Conservation (phyloP, 805 yeast genomes). For the Zygosaccharomyces bisporus region DNA sequence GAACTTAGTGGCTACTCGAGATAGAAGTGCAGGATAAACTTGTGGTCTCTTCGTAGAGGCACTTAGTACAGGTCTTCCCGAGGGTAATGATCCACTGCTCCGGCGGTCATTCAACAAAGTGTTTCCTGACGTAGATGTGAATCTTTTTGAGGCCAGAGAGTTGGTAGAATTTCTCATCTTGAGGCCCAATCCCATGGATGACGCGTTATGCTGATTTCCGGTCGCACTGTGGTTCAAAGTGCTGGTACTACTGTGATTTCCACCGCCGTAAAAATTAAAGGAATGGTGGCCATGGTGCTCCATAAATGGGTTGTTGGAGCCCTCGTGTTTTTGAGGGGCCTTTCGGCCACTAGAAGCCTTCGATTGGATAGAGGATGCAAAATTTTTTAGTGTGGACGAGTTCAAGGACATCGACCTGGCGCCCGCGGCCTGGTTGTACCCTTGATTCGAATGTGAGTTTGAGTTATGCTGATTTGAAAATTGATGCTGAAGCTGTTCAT, state of each 20-base stretch:
- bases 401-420: conserved; percentile 37
- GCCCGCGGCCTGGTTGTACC: conserved; percentile 12
- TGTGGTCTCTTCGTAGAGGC: conserved; percentile 47
- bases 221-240: conserved; percentile 8
- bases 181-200: conserved; percentile 36
- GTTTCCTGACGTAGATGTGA: conserved; percentile 34
- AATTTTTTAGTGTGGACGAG: conserved; percentile 33
- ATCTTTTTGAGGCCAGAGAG: conserved; percentile 34
- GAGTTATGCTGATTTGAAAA: conserved; percentile 17
- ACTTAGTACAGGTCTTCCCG: conserved; percentile 47
- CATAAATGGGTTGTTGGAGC: conserved; percentile 25
- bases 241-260: conserved; percentile 6
- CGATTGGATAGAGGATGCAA: conserved; percentile 35
- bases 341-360: conserved; percentile 44
- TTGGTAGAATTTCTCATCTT: conserved; percentile 48
- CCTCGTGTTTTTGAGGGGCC: conserved; percentile 45
- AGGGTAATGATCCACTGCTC: conserved; percentile 29
- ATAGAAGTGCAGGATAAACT: conserved; percentile 86
- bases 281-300: conserved; percentile 15
- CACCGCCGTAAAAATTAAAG: conserved; percentile 13
- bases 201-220: conserved; percentile 11
- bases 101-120: conserved; percentile 22
- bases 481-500: conserved; percentile 20
- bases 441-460: conserved; percentile 12
- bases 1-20: conserved; percentile 78